Conservation (phyloP, 495 filamentous ascomycete genomes). For the Podospora anserina region DNA sequence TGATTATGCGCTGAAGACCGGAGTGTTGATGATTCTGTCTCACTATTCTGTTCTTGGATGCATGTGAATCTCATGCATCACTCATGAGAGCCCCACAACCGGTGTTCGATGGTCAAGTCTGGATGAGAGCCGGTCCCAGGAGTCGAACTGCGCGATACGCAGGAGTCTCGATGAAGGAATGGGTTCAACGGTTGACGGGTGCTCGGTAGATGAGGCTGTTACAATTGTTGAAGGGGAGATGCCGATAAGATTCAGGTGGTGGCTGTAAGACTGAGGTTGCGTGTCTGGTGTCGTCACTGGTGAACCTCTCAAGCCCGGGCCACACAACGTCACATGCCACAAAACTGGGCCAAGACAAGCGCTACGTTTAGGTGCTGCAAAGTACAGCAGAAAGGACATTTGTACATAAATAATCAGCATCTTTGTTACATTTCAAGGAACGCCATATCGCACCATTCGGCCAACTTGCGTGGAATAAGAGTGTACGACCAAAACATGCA, state of each 20-base stretch:
- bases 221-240: neutral
- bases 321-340: constrained; percentile 8
- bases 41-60: neutral
- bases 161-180: neutral
- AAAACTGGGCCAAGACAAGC: constrained; percentile 8
- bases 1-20: neutral
- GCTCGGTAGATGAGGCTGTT: neutral
- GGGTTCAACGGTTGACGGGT: neutral
- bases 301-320: neutral
- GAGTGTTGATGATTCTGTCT: neutral
- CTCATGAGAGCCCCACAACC: neutral
- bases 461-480: neutral
- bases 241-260: neutral
- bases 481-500: neutral
- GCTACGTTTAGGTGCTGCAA: neutral
- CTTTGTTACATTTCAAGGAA: neutral
- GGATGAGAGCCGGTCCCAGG: neutral
- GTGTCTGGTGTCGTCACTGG: constrained; percentile 4
- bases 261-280: neutral
- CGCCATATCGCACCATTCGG: neutral
- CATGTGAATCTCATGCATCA: neutral
- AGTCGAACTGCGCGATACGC: neutral
- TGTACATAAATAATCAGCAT: neutral
- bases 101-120: neutral
- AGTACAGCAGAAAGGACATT: neutral